Evolutionary conservation across 169 alveolate species (phyloP), one percentile per base, ranked within the genome.

Genomic region (Plasmodium cynomolgi): DNA sequence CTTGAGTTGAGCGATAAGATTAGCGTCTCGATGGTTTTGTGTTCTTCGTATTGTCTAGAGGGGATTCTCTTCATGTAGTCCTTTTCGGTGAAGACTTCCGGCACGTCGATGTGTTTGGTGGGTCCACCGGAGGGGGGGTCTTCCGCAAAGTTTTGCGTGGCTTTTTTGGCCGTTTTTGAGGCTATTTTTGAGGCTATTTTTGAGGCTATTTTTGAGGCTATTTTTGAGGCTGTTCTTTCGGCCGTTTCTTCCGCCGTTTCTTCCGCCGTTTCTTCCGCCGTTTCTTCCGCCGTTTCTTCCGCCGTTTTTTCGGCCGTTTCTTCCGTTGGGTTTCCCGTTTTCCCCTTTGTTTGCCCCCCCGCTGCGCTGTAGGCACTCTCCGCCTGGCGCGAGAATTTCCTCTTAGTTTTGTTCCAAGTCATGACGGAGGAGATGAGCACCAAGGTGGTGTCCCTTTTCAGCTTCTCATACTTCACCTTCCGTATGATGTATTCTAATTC

Each of bases 391-490:
- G 62, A 4, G 37, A 85, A 85, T 34, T 75, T 75, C 68, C 93
- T 34, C 41, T 85, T 85, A 0, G 93, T 85, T 26, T 85, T 85
- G 80, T 74, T 85, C 93, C 93, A 85, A n/a, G 93, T 85, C 85
- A 85, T 75, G 37, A 85, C 41, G 34, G 93, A 85, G 8, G 93
- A 85, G 41, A 85, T 75, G 17, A 85, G 84, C 37, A 85, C 81
- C 29, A 85, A 47, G 13, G 85, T 85, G 23, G 62, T 31, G 26
- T 75, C 68, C 23, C 13, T 33, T 20, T 75, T 74, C 26, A 85
- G 4, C 71, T 75, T 77, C 81, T 74, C 93, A 47, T 85, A 54
- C 62, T 50, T 85, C 23, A 85, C 23, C 31, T 85, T 85, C 80
- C 93, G 50, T 75, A 85, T 85, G 23, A 85, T 31, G 29, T 85